Evolutionary conservation across 306 rosid genomes (phyloP).

Genomic region (Delonix regia): DNA sequence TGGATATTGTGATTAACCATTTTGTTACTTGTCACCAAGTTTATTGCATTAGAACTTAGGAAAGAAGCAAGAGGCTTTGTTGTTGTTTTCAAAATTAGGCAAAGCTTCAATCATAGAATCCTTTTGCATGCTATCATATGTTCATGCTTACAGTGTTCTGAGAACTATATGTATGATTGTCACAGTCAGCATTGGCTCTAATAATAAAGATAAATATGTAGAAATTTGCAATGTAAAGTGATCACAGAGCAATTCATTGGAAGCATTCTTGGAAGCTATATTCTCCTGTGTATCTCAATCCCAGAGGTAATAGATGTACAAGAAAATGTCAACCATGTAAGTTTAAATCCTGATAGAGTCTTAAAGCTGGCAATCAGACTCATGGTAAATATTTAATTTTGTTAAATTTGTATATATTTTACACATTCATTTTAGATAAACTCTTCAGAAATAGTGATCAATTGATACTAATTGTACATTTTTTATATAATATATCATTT

Average conservation of each 20-base stretch:
- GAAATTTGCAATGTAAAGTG: constrained; percentile 46
- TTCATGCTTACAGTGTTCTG: constrained; percentile 39
- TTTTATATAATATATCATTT: no score
- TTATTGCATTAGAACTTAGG: constrained; percentile 50
- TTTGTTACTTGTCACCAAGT: no score
- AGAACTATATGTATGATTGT: constrained; percentile 36
- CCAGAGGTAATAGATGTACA: constrained; percentile 80
- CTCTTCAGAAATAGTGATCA: no score
- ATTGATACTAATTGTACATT: no score
- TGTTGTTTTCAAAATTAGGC: constrained; percentile 45
- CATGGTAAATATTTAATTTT: no score
- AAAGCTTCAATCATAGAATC: constrained; percentile 65
- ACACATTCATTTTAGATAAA: no score
- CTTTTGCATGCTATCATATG: constrained; percentile 42
- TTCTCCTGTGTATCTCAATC: constrained; percentile 60
- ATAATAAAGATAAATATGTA: constrained; percentile 35
- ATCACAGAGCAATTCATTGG: constrained; percentile 54
- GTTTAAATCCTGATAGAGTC: constrained; percentile 58
- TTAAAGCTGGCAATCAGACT: constrained; percentile 50
- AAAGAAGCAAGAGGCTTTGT: constrained; percentile 46
- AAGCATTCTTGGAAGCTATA: constrained; percentile 49
- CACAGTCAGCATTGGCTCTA: constrained; percentile 39
- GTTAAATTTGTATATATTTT: no score
- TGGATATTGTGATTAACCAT: no score
- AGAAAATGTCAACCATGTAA: constrained; percentile 71